A percentile compares a stretch with the other conserved stretches of the same genome.
phyloP scores from a whole-genome alignment of 805 yeast species.

The Candida quercuum region DNA sequence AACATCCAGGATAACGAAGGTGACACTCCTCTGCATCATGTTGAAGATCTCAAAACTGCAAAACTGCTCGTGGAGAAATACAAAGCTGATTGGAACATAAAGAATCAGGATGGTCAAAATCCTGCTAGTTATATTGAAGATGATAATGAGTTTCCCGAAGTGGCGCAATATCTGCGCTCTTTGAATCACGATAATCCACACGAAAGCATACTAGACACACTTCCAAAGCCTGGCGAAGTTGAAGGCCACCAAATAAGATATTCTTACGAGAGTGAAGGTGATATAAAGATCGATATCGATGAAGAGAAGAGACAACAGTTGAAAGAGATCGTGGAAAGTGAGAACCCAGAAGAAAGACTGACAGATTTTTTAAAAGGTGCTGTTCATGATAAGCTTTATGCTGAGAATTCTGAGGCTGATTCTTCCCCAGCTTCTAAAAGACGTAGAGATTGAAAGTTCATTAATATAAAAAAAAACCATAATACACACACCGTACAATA shows the following conservation, averaged over 20 bases:
- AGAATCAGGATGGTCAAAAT: conserved; percentile 72
- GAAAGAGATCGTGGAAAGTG: conserved; percentile 70
- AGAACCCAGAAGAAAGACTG: conserved; percentile 74
- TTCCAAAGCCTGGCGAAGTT: conserved; percentile 23
- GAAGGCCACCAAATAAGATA: conserved; percentile 46
- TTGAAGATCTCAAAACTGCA: conserved; percentile 67
- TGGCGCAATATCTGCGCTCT: conserved; percentile 55
- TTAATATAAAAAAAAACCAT: conserved; percentile 2
- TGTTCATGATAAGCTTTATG: conserved; percentile 48
- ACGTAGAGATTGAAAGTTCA: conserved; percentile 22
- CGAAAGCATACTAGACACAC: conserved; percentile 9
- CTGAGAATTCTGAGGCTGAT: conserved; percentile 5
- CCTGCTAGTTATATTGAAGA: conserved; percentile 72
- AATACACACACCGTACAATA: background rate
- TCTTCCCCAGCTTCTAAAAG: conserved; percentile 30
- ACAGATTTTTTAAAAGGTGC: conserved; percentile 62
- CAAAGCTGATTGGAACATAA: conserved; percentile 57
- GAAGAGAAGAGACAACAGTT: conserved; percentile 57
- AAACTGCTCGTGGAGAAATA: conserved; percentile 59
- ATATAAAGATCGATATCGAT: conserved; percentile 38
- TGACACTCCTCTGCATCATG: conserved; percentile 92
- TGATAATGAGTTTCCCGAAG: conserved; percentile 80
- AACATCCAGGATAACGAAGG: conserved; percentile 85
- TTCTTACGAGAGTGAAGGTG: conserved; percentile 44
- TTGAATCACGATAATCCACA: conserved; percentile 29